Evolutionary conservation across 306 rosid genomes (phyloP), one percentile per base, ranked within the genome.

Genomic region (Trichosanthes cucumerina): DNA sequence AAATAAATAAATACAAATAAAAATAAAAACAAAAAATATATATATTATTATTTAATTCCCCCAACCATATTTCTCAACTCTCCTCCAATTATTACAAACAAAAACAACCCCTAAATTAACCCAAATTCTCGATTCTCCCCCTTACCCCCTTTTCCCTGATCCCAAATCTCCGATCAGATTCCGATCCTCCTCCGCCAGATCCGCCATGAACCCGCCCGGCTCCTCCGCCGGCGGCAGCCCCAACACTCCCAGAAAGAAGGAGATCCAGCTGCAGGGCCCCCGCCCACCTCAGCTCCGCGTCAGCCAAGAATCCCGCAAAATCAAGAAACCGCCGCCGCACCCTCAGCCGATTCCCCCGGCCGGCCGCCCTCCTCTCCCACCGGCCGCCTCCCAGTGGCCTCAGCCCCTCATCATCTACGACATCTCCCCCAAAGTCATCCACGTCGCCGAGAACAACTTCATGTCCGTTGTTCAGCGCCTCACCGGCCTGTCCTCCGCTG

Each of bases 401-500:
- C 80, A 93, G 76, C 98, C 96, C 0, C 56, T 91, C 21, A 91
- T 95, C 28, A 95, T 95, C 83, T 95, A 95, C 90, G 80, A 91
- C 46, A 91, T 95, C 7, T 95, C 98, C 44, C 98, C 98, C 1
- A 91, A 91, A 81, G 93, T 87, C 76, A 86, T 89, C 80, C 91
- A 91, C 73, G 82, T 91, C 72, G 34, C 86, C 1, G 93, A 78
- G 69, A 81, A 23, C 60, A 86, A 95, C 46, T 95, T 95, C 91
- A 91, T 89, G 97, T 89, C 94, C 84, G 75, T 88, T 14, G 97
- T 95, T 36, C 99, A 95, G 81, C 92, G 97, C 59, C 97, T 95
- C 77, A 95, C 99, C 16, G 99, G 99, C 0, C 88, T 86, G 0
- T 86, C 91, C 7, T 26, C 96, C n/a, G 60, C 85, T 0, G 21